A percentile compares a stretch with the other conserved stretches of the same genome.
These are phyloP conservation scores for Effrenium voratum DNA, from an alignment of 73 alveolate genomes.

Conservation along the genomic window DNA sequence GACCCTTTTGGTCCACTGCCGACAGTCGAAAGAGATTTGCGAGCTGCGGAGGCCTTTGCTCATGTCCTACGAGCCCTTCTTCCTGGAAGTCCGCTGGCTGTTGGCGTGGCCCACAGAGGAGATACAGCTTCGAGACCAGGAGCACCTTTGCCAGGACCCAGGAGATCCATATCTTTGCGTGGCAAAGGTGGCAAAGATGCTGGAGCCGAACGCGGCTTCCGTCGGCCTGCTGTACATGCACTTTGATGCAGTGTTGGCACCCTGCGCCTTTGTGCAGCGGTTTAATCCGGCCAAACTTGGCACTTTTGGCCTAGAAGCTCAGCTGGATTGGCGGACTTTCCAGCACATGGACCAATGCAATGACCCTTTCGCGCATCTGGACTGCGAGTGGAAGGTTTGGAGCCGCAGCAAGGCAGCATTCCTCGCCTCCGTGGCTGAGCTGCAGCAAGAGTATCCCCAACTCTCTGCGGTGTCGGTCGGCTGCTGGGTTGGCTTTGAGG, in stretches of 20 bases:
- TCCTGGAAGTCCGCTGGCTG: constrained; percentile 33
- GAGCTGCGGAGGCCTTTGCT: constrained; percentile 26
- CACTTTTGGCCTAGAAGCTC: not conserved
- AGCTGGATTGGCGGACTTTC: not conserved
- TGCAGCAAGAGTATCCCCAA: not conserved
- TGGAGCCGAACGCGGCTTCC: not conserved
- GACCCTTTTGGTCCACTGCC: constrained; percentile 30
- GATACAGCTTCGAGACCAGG: not conserved
- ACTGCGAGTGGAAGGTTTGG: not conserved
- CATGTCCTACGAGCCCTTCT: not conserved
- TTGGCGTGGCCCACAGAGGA: not conserved
- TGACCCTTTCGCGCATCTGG: not conserved
- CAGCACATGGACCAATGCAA: not conserved
- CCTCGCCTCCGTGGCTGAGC: not conserved
- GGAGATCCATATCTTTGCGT: constrained; percentile 27
- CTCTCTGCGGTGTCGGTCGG: not conserved
- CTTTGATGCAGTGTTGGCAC: constrained; percentile 10
- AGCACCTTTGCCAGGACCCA: not conserved
- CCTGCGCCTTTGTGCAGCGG: not conserved
- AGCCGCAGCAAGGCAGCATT: not conserved
- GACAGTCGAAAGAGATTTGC: constrained; percentile 24
- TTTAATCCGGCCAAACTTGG: not conserved
- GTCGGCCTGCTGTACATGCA: constrained; percentile 11
- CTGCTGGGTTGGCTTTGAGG: not conserved
- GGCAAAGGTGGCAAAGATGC: not conserved